Conservation (phyloP, 73 alveolate species). For the Loxodes magnus region DNA sequence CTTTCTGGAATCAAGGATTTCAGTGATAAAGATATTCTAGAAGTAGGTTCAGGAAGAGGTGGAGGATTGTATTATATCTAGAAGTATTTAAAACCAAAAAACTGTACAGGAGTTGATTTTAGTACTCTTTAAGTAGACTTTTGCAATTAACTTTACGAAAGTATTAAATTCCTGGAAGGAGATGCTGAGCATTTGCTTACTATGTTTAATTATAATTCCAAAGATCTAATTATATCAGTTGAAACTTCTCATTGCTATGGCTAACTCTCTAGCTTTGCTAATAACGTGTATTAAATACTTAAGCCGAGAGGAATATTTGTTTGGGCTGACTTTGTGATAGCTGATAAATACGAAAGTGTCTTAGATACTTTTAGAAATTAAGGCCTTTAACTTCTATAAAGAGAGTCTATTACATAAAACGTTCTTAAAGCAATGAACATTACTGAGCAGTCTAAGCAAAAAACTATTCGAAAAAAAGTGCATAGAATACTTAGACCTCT, state of each 20-base stretch:
- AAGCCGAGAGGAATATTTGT: constrained; percentile 53
- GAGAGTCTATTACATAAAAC: constrained; percentile 30
- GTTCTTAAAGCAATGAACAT: constrained; percentile 25
- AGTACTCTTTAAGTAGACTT: constrained; percentile 9
- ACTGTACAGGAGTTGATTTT: constrained; percentile 23
- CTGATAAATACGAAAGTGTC: constrained; percentile 13
- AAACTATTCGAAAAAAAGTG: constrained; percentile 7
- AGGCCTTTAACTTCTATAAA: neutral
- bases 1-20: neutral
- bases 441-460: constrained; percentile 15
- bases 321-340: constrained; percentile 54
- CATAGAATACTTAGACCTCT: constrained; percentile 13
- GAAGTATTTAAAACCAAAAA: constrained; percentile 8
- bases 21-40: constrained; percentile 12
- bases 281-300: constrained; percentile 31
- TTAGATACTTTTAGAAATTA: constrained; percentile 2
- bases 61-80: constrained; percentile 33
- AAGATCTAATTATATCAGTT: constrained; percentile 49
- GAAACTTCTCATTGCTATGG: constrained; percentile 82
- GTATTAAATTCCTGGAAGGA: constrained; percentile 21
- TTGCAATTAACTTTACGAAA: constrained; percentile 10
- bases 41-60: constrained; percentile 36
- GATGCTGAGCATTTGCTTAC: constrained; percentile 51
- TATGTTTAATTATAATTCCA: constrained; percentile 12
- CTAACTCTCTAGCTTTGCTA: constrained; percentile 30